Percentiles rank a stretch among this genome's conserved stretches.
Conservation (phyloP, 164 flowering plant genomes). For the Paratinospora sagittata region DNA sequence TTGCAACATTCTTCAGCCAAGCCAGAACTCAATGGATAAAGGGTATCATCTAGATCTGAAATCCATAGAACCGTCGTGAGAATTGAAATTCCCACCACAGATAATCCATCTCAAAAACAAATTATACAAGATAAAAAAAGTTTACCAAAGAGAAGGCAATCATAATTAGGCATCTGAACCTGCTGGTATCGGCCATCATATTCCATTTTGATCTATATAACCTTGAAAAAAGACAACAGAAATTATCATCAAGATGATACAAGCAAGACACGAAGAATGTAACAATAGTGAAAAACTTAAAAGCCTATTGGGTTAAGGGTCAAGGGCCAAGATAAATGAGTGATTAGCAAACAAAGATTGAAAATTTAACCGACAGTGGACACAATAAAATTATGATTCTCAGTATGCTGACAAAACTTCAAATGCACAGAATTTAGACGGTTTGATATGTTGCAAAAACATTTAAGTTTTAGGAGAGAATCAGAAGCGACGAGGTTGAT, state of each 20-base stretch:
- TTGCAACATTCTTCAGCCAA: conserved; percentile 38
- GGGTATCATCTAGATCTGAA: conserved; percentile 78
- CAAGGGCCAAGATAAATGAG: neutral
- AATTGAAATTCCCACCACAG: no score
- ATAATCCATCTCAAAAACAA: neutral
- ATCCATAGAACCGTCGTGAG: neutral
- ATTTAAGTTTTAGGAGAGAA: no score
- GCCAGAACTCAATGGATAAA: conserved; percentile 72
- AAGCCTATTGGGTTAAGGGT: neutral
- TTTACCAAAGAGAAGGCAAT: conserved; percentile 75
- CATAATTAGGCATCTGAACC: conserved; percentile 35
- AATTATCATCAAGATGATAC: neutral
- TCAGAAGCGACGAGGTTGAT: no score
- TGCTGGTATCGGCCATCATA: conserved; percentile 23
- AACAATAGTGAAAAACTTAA: neutral
- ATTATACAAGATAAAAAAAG: neutral
- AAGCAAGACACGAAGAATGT: neutral
- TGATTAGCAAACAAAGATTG: neutral
- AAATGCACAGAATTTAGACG: no score
- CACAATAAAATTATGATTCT: neutral
- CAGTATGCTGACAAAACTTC: neutral
- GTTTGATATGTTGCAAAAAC: no score
- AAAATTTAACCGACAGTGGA: neutral
- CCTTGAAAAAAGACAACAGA: conserved; percentile 2
- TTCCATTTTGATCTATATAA: conserved; percentile 37